Percentiles rank a stretch among this genome's conserved stretches.
These are phyloP conservation scores for Mortierella sp. DNA, from an alignment of 371 early-diverging fungal species.

Conservation along the genomic window DNA sequence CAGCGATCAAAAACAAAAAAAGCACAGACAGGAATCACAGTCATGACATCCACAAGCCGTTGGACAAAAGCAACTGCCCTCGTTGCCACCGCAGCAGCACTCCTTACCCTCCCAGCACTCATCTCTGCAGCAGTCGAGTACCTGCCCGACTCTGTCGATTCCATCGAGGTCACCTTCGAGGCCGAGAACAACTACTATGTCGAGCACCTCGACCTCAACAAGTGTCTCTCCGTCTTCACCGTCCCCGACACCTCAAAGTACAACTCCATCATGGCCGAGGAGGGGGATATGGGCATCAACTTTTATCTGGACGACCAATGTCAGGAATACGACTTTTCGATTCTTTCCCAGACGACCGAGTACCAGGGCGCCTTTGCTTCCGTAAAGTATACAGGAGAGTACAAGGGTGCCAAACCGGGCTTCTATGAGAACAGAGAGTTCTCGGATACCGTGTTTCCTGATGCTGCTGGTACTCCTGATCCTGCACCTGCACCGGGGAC, in stretches of 20 bases:
- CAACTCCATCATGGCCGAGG: conserved; percentile 16
- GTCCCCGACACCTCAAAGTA: conserved; percentile 14
- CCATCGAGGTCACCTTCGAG: conserved; percentile 10
- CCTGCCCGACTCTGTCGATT: not conserved
- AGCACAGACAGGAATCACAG: not conserved
- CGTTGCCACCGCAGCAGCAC: not conserved
- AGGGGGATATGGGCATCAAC: conserved; percentile 28
- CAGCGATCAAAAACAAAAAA: not conserved
- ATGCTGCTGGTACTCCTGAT: not conserved
- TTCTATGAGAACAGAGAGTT: conserved; percentile 44
- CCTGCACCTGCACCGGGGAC: not conserved
- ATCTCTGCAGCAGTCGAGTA: conserved; percentile 10
- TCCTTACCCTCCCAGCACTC: conserved; percentile 1
- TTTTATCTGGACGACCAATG: conserved; percentile 46
- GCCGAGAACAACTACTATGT: not conserved
- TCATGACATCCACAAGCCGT: not conserved
- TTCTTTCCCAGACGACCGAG: conserved; percentile 19
- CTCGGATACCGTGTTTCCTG: conserved; percentile 24
- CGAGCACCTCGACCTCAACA: conserved; percentile 16
- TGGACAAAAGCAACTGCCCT: not conserved
- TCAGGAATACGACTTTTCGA: conserved; percentile 40
- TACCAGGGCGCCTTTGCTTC: conserved; percentile 28
- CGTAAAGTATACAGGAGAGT: conserved; percentile 39
- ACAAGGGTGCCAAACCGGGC: conserved; percentile 31
- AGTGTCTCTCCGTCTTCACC: conserved; percentile 12